A percentile compares a stretch with the other conserved stretches of the same genome.
phyloP scores from a whole-genome alignment of 2,329 filamentous ascomycete genomes.

The Trichoderma citrinoviride region DNA sequence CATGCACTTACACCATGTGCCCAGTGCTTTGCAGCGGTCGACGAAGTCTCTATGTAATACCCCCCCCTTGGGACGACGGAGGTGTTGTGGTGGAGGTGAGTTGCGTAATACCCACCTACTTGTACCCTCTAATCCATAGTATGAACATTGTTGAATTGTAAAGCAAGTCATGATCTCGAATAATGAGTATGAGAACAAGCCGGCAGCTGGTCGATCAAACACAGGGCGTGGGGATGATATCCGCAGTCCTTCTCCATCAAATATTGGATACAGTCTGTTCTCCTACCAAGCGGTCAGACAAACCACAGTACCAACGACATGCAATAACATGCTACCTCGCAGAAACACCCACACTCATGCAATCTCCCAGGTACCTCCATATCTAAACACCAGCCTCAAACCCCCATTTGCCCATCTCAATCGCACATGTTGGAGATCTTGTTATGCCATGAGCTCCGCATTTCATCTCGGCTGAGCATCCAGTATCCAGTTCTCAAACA shows the following conservation, averaged over 20 bases:
- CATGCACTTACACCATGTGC: not conserved
- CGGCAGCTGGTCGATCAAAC: no score
- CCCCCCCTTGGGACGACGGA: not conserved
- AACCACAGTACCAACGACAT: no score
- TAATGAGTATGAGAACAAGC: not conserved
- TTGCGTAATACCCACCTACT: not conserved
- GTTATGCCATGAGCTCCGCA: not conserved
- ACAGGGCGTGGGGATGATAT: no score
- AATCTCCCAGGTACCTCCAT: not conserved
- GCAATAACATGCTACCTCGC: not conserved
- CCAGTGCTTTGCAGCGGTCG: not conserved
- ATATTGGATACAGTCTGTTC: no score
- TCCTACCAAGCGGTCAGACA: no score
- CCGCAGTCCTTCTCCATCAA: no score
- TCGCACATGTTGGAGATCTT: not conserved
- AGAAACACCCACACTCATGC: no score
- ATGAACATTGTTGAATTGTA: not conserved
- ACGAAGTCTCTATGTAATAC: not conserved
- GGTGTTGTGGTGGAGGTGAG: no score
- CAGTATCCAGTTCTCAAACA: not conserved
- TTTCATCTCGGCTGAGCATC: not conserved
- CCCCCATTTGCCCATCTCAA: not conserved
- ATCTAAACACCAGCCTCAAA: not conserved
- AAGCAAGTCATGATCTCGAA: not conserved
- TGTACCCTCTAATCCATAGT: not conserved